Evolutionary conservation across 495 filamentous ascomycete genomes (phyloP).

Genomic region (Neurospora sp.): DNA sequence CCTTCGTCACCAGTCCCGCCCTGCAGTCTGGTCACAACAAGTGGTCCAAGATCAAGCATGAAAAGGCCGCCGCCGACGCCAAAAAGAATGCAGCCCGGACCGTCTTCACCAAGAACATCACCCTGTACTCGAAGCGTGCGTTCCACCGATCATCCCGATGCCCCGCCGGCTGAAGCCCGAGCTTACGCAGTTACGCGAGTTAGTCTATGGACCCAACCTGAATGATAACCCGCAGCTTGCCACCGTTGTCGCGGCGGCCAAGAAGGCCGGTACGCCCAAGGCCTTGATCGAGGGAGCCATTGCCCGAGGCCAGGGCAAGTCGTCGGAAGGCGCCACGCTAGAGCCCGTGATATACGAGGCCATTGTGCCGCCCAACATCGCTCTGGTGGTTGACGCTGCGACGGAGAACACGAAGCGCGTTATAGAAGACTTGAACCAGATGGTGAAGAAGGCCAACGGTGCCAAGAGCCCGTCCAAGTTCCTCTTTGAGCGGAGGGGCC

Average conservation of each 20-base stretch:
- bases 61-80: conserved; percentile 72
- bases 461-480: conserved; percentile 63
- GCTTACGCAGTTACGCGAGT: neutral
- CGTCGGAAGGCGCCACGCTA: conserved; percentile 56
- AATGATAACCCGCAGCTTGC: conserved; percentile 65
- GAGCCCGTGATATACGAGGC: conserved; percentile 73
- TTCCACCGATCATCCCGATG: conserved; percentile 3
- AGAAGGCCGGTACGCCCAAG: conserved; percentile 80
- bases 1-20: conserved; percentile 42
- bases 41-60: conserved; percentile 93
- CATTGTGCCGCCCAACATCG: conserved; percentile 67
- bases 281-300: conserved; percentile 72
- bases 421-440: conserved; percentile 55
- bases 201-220: conserved; percentile 56
- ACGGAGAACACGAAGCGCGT: conserved; percentile 70
- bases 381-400: conserved; percentile 63
- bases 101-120: conserved; percentile 39
- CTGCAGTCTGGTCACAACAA: conserved; percentile 67
- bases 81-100: conserved; percentile 41
- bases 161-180: conserved; percentile 8
- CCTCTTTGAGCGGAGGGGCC: conserved; percentile 72
- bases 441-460: conserved; percentile 62
- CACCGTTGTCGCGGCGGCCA: conserved; percentile 62
- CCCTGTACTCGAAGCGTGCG: conserved; percentile 41
- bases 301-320: conserved; percentile 75